Percentiles rank a stretch among this genome's conserved stretches.
These are phyloP conservation scores for Alternaria sp. DNA, from an alignment of 2,329 filamentous ascomycete genomes.

Conservation along the genomic window DNA sequence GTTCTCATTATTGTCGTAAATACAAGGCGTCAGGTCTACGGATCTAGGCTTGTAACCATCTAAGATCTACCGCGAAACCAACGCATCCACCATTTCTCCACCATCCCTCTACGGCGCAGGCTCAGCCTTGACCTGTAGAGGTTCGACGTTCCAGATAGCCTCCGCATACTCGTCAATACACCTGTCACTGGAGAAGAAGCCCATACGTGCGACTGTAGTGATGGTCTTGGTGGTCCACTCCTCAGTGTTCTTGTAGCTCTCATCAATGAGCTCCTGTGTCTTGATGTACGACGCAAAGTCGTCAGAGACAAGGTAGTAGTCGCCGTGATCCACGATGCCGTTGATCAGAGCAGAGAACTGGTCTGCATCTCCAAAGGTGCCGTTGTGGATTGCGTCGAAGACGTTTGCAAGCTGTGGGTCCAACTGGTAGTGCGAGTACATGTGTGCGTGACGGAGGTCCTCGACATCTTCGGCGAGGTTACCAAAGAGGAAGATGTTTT, in stretches of 20 bases:
- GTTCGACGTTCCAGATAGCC: slow-evolving; percentile 96
- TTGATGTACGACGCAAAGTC: slow-evolving; percentile 96
- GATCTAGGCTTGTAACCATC: slow-evolving; percentile 9
- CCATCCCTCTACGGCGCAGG: slow-evolving; percentile 24
- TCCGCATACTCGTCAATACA: slow-evolving; percentile 99
- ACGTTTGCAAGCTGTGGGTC: slow-evolving; percentile 81
- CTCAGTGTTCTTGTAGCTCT: slow-evolving; percentile 90
- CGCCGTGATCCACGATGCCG: slow-evolving; percentile 89
- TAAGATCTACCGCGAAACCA: slow-evolving; percentile 4
- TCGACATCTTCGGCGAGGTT: slow-evolving; percentile 96
- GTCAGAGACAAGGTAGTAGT: slow-evolving; percentile 97
- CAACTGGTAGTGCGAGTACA: slow-evolving; percentile 80
- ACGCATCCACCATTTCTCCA: not conserved
- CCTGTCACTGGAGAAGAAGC: slow-evolving; percentile 94
- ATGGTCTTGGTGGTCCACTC: slow-evolving; percentile 94
- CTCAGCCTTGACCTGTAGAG: slow-evolving; percentile 62
- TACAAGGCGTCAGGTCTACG: not conserved
- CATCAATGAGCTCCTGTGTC: slow-evolving; percentile 89
- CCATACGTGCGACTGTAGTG: slow-evolving; percentile 88
- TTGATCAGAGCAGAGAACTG: slow-evolving; percentile 85
- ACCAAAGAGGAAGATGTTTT: slow-evolving; percentile 98
- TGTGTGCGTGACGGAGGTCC: slow-evolving; percentile 89
- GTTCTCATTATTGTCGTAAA: not conserved
- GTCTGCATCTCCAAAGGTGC: slow-evolving; percentile 80
- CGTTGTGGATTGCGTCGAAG: slow-evolving; percentile 81